A percentile compares a stretch with the other conserved stretches of the same genome.
Evolutionary conservation across 148 eudicot genomes (phyloP).

Genomic region (Chenopodium formosanum): DNA sequence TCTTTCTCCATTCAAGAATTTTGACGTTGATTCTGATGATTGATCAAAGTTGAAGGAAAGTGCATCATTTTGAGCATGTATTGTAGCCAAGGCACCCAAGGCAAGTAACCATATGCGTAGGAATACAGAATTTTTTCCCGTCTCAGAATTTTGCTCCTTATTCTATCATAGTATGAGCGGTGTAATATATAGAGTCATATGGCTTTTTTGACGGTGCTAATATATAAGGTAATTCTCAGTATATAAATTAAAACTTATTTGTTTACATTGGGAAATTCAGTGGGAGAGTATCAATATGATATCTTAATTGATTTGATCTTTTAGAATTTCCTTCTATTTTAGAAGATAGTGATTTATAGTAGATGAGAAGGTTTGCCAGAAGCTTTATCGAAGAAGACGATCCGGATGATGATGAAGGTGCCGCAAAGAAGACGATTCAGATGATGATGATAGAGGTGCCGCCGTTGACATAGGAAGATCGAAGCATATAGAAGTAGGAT

Average conservation of each 20-base stretch:
- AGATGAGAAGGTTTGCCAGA: too few relatives aligned
- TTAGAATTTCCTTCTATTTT: neutral
- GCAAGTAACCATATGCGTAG: neutral
- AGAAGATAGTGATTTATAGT: neutral
- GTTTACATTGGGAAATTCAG: neutral
- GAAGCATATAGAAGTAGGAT: too few relatives aligned
- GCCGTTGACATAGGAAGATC: too few relatives aligned
- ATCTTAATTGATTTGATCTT: conserved; percentile 4
- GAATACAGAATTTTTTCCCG: neutral
- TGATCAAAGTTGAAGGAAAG: neutral
- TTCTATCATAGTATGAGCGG: neutral
- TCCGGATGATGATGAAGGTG: too few relatives aligned
- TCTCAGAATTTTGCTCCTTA: neutral
- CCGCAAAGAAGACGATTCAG: too few relatives aligned
- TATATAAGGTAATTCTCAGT: too few relatives aligned
- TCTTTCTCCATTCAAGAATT: neutral
- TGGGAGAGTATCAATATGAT: neutral
- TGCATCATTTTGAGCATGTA: neutral
- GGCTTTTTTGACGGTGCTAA: too few relatives aligned
- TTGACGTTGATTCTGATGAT: neutral
- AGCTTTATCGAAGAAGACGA: too few relatives aligned
- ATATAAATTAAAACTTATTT: too few relatives aligned
- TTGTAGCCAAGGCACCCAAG: neutral
- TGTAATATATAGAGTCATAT: neutral
- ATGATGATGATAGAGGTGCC: too few relatives aligned